Evolutionary conservation across 2,329 filamentous ascomycete species (phyloP), one percentile per base, ranked within the genome.

Genomic region (Colletotrichum graminicola): DNA sequence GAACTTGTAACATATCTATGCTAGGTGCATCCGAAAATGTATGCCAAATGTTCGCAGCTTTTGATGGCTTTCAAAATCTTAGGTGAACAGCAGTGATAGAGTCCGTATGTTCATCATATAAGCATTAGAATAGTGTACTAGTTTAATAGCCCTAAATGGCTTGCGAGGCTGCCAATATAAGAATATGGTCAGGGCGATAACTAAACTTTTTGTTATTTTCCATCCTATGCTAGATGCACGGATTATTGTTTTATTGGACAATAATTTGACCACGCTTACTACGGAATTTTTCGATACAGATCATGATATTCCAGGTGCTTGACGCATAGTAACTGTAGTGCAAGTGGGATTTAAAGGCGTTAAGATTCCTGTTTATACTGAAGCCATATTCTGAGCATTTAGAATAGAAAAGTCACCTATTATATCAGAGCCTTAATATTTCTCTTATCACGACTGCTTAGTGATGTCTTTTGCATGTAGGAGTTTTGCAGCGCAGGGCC

Each of bases 401-500:
- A 14, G 10, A 14, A 23, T 10, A 16, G 8, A 5, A 3, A 16
- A 18, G 16, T 11, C 12, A 5, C 4, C 11, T 7, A 5, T 3
- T 23, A 23, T 1, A 26, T 16, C 2, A 6, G 2, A 7, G n/a
- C n/a, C 23, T 49, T 12, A 3, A 26, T 26, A 4, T 12, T 49
- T 14, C 7, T 10, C 47, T 23, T 23, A 14, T 2, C 45, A 1
- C n/a, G 5, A 23, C 2, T 49, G 45, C 10, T 49, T n/a, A n/a
- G n/a, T n/a, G n/a, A n/a, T n/a, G n/a, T 2, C 11, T 11, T 43
- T 0, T 16, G 1, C 14, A 4, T 12, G 1, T n/a, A n/a, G n/a
- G n/a, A n/a, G n/a, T n/a, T n/a, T n/a, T n/a, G n/a, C n/a, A n/a
- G n/a, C n/a, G n/a, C n/a, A n/a, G n/a, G n/a, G n/a, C n/a, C n/a